Conservation (phyloP, 805 yeast species). For the Jamesozyma rosinii region DNA sequence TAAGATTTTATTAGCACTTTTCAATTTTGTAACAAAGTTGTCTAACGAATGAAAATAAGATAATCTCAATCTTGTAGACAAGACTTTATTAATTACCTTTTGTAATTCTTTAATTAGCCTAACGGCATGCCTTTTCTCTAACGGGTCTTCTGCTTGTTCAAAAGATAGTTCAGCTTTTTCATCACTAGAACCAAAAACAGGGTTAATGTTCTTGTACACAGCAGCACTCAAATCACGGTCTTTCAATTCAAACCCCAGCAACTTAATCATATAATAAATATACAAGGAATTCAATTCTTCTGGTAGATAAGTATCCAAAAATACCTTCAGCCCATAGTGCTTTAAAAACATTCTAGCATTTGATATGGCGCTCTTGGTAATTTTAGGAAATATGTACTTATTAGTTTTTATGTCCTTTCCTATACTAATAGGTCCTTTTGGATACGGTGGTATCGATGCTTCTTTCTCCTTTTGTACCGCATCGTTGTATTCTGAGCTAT, state of each 20-base stretch:
- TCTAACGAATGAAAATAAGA: conserved; percentile 48
- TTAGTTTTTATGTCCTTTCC: conserved; percentile 22
- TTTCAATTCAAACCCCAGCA: conserved; percentile 50
- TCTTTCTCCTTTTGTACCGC: conserved; percentile 5
- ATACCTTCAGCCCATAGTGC: conserved; percentile 47
- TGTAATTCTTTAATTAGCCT: conserved; percentile 45
- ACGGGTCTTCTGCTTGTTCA: conserved; percentile 27
- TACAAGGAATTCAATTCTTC: conserved; percentile 50
- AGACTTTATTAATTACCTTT: conserved; percentile 56
- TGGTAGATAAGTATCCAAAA: conserved; percentile 55
- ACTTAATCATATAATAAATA: conserved; percentile 44
- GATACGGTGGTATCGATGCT: conserved; percentile 13
- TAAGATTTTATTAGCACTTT: conserved; percentile 49
- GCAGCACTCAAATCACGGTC: conserved; percentile 30
- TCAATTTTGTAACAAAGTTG: conserved; percentile 45
- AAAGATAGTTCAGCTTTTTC: conserved; percentile 9
- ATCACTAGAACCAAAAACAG: conserved; percentile 10
- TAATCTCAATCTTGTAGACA: conserved; percentile 46
- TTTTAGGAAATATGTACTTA: conserved; percentile 30
- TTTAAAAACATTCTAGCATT: conserved; percentile 48
- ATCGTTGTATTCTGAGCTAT: background rate
- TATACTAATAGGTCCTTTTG: conserved; percentile 20
- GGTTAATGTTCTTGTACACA: conserved; percentile 16
- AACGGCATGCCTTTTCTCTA: conserved; percentile 38
- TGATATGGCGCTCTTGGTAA: conserved; percentile 37